Evolutionary conservation across 2,329 filamentous ascomycete species (phyloP), one percentile per base, ranked within the genome.

Genomic region (Coniochaeta ligniaria): DNA sequence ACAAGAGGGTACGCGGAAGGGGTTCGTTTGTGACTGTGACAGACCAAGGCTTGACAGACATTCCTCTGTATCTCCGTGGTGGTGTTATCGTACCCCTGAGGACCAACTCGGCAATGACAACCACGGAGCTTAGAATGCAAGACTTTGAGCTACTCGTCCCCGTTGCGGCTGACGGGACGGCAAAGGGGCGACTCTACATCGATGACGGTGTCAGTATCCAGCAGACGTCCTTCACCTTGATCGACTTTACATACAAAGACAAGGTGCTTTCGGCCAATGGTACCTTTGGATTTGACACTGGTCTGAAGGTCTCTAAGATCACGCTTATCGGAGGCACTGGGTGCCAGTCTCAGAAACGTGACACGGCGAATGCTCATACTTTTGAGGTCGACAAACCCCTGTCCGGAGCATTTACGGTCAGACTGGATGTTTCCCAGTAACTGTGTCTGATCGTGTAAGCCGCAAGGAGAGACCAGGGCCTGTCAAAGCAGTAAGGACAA

Each of bases 81-180:
- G 88, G 88, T 54, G 75, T 78, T 62, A 84, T 91, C 65, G 70
- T 90, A n/a, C 87, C 87, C 1, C 72, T 85, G 60, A 82, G 88
- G 45, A 70, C 74, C 24, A 77, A 75, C 60, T 74, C 78, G 14
- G 81, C 83, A 35, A 85, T 85, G 74, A 91, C 88, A 0, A 91
- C 88, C 0, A 80, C 79, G 0, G 82, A 81, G 50, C 75, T 90
- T 41, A 80, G 88, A 47, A 79, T 83, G 65, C 78, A 89, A 66
- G 78, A 86, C 65, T 94, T 94, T 74, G 81, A 87, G 69, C 75
- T 96, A 58, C 68, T 94, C 38, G 80, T 96, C 52, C 87, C 90
- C 0, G 80, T 89, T 0, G 84, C 81, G 6, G 68, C 70, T 0
- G 76, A 88, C 58, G 89, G 87, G 3, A 83, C 75, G 7, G 91